Percentiles rank a stretch among this genome's conserved stretches.
Evolutionary conservation across 345 rosid species (phyloP).

Genomic region (Populus euphratica): DNA sequence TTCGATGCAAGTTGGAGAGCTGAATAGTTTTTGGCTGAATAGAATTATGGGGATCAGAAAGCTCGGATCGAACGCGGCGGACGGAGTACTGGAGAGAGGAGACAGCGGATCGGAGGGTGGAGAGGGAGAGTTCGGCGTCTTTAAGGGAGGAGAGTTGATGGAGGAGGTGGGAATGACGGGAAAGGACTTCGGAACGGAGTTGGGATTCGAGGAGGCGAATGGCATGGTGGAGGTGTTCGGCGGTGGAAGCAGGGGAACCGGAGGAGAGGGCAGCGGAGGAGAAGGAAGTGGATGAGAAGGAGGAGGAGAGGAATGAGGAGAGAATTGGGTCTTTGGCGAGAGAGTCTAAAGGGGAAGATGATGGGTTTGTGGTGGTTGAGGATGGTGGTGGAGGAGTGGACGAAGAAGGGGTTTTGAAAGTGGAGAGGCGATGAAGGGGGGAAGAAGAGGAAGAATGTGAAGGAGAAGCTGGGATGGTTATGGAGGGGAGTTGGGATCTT

Average conservation of each 20-base stretch:
- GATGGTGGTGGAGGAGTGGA: conserved; percentile 22
- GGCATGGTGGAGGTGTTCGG: conserved; percentile 92
- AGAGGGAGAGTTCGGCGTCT: conserved; percentile 75
- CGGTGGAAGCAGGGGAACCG: conserved; percentile 98
- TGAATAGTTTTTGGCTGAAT: conserved; percentile 65
- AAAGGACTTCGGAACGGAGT: conserved; percentile 83
- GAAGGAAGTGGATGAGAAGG: conserved; percentile 86
- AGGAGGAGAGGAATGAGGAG: conserved; percentile 75
- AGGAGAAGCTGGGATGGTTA: conserved; percentile 14
- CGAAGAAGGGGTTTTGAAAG: conserved; percentile 41
- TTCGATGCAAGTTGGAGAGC: conserved; percentile 65
- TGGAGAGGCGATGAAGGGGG: conserved; percentile 77
- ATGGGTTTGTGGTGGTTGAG: conserved; percentile 24
- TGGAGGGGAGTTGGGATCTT: conserved; percentile 32
- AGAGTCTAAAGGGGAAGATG: conserved; percentile 62
- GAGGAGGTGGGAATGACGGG: conserved; percentile 83
- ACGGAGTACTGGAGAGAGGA: conserved; percentile 85
- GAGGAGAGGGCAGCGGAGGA: conserved; percentile 95
- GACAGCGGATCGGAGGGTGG: conserved; percentile 79
- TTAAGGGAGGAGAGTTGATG: conserved; percentile 82
- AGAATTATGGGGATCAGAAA: conserved; percentile 74
- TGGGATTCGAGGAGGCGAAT: conserved; percentile 90
- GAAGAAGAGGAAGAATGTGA: conserved; percentile 36
- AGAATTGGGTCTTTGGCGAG: conserved; percentile 72
- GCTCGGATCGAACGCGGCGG: conserved; percentile 77